A percentile compares a stretch with the other conserved stretches of the same genome.
phyloP scores from a whole-genome alignment of 176 grass and related monocot genomes.

The Elymus sibiricus region DNA sequence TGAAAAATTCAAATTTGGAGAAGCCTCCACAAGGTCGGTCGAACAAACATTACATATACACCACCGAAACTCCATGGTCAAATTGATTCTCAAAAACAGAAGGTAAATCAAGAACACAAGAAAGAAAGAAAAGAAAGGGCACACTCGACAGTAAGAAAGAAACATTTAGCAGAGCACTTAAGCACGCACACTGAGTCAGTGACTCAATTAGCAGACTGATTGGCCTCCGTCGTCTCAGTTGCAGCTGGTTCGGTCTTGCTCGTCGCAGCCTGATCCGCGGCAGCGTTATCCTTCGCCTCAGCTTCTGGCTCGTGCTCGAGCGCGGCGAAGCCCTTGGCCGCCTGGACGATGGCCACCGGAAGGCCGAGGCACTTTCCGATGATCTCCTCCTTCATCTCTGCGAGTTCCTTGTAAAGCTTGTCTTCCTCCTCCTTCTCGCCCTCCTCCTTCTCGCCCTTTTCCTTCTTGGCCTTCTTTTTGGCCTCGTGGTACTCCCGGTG shows the following conservation, averaged over 20 bases:
- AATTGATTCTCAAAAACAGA: neutral
- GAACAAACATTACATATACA: neutral
- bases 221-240: neutral
- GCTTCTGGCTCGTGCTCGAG: neutral
- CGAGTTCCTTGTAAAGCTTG: neutral
- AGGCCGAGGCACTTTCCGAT: constrained; percentile 39
- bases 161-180: neutral
- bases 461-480: neutral
- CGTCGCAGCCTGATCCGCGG: neutral
- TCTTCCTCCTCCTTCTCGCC: neutral
- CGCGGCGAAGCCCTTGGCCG: constrained; percentile 32
- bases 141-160: neutral
- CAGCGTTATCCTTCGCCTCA: neutral
- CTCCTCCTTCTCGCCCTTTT: too few relatives aligned
- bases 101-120: neutral
- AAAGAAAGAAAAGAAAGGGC: neutral
- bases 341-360: constrained; percentile 46
- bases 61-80: too few relatives aligned
- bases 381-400: constrained; percentile 17
- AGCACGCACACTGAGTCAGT: too few relatives aligned
- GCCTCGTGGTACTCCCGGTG: neutral
- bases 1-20: neutral
- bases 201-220: neutral
- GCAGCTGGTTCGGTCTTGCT: neutral
- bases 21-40: neutral